Evolutionary conservation across 2,329 filamentous ascomycete genomes (phyloP).

Genomic region (Sphaerulina musiva): DNA sequence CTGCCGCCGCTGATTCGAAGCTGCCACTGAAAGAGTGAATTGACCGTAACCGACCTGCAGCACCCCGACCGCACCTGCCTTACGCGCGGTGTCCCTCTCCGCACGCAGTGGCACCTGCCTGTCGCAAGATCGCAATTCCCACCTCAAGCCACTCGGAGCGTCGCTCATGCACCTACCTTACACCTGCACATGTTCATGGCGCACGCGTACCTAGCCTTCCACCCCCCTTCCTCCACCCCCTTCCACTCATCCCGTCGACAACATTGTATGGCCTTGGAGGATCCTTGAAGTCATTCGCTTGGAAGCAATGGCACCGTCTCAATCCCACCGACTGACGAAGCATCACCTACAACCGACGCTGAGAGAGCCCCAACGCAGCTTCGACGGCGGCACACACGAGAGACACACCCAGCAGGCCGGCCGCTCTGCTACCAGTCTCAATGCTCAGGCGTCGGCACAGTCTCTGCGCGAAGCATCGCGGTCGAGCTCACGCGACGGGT

Average conservation of each 20-base stretch:
- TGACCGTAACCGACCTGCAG: neutral
- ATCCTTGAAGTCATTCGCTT: constrained; percentile 13
- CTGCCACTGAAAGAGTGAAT: neutral
- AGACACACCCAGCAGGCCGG: constrained; percentile 30
- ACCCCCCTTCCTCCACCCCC: neutral
- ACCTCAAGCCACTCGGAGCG: neutral
- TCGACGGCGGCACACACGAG: constrained; percentile 23
- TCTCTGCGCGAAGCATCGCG: constrained; percentile 30
- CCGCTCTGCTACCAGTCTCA: constrained; percentile 29
- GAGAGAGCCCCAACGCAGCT: constrained; percentile 17
- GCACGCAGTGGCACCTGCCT: constrained; percentile 1
- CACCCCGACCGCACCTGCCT: constrained; percentile 1
- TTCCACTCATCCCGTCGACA: constrained; percentile 5
- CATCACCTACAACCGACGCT: constrained; percentile 18
- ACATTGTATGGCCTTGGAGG: constrained; percentile 20
- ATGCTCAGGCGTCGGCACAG: constrained; percentile 32
- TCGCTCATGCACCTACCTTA: constrained; percentile 1
- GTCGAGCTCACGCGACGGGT: constrained; percentile 12
- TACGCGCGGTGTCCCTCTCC: neutral
- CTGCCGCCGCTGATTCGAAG: neutral
- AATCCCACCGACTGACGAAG: constrained; percentile 12
- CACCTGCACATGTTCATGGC: neutral
- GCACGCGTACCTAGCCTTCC: neutral
- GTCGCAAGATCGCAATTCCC: constrained; percentile 2
- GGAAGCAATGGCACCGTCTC: constrained; percentile 20